Percentiles rank a stretch among this genome's conserved stretches.
These are phyloP conservation scores for Apocynum venetum DNA, from an alignment of 257 asterid species.

Conservation along the genomic window DNA sequence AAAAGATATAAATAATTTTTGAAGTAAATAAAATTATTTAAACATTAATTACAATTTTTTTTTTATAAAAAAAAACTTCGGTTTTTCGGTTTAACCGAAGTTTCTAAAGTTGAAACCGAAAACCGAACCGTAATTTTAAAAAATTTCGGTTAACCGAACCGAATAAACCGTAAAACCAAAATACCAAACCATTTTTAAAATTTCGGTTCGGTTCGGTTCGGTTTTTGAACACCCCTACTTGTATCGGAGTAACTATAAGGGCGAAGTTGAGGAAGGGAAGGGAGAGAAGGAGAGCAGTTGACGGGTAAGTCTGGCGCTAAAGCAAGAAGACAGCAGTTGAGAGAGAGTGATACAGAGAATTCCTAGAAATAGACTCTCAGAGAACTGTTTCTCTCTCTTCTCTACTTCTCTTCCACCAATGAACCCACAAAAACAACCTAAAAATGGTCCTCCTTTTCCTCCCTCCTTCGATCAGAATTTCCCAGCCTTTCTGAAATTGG, in stretches of 20 bases:
- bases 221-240: too few species aligned
- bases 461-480: neutral
- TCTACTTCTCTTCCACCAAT: neutral
- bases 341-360: conserved; percentile 5
- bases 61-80: too few species aligned
- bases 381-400: neutral
- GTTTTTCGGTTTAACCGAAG: too few species aligned
- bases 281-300: conserved; percentile 17
- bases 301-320: conserved; percentile 23
- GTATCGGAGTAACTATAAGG: neutral
- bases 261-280: neutral
- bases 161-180: too few species aligned
- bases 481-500: neutral
- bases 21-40: too few species aligned
- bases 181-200: too few species aligned
- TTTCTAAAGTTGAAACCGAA: too few species aligned
- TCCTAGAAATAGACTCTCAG: neutral
- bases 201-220: too few species aligned
- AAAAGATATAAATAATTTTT: too few species aligned
- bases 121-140: too few species aligned
- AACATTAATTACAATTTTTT: too few species aligned
- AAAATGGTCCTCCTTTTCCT: neutral
- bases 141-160: too few species aligned
- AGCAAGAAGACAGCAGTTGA: neutral
- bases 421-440: neutral